A percentile compares a stretch with the other conserved stretches of the same genome.
Evolutionary conservation across 345 rosid genomes (phyloP).

Genomic region (Odontarrhena argentea): DNA sequence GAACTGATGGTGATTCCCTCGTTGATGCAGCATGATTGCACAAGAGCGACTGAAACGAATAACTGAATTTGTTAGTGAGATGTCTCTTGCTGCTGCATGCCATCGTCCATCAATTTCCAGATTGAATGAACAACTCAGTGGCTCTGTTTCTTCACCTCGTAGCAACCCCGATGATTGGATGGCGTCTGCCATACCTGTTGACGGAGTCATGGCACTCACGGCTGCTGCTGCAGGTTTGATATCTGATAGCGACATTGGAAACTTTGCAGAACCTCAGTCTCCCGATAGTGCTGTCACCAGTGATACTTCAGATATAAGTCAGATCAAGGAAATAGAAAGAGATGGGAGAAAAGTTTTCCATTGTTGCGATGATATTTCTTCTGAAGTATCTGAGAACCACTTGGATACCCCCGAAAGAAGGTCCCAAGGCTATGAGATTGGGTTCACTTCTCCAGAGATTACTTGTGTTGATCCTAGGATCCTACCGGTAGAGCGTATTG

Average conservation of each 20-base stretch:
- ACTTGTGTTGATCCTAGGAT: slow-evolving; percentile 47
- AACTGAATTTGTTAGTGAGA: slow-evolving; percentile 75
- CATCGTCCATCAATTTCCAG: slow-evolving; percentile 48
- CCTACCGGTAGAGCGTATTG: slow-evolving; percentile 55
- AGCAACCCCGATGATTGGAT: slow-evolving; percentile 62
- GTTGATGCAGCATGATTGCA: slow-evolving; percentile 84
- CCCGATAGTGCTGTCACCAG: slow-evolving; percentile 65
- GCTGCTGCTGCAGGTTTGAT: slow-evolving; percentile 85
- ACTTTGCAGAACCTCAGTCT: slow-evolving; percentile 57
- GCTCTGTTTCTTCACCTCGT: slow-evolving; percentile 45
- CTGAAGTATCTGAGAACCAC: slow-evolving; percentile 65
- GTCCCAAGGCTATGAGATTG: slow-evolving; percentile 54
- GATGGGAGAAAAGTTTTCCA: slow-evolving; percentile 52
- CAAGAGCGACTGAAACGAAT: slow-evolving; percentile 96
- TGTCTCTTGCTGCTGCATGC: slow-evolving; percentile 66
- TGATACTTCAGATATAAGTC: slow-evolving; percentile 73
- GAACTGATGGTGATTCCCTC: slow-evolving; percentile 37
- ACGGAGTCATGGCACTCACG: slow-evolving; percentile 67
- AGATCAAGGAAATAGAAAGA: slow-evolving; percentile 59
- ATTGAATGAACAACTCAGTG: slow-evolving; percentile 45
- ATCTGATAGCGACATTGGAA: slow-evolving; percentile 61
- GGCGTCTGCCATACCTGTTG: slow-evolving; percentile 80
- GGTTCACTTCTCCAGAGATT: slow-evolving; percentile 68
- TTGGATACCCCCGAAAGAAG: slow-evolving; percentile 59
- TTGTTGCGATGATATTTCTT: slow-evolving; percentile 61